Conservation (phyloP, 1,284 basidiomycete genomes). For the Rhodotorula mucilaginosa region DNA sequence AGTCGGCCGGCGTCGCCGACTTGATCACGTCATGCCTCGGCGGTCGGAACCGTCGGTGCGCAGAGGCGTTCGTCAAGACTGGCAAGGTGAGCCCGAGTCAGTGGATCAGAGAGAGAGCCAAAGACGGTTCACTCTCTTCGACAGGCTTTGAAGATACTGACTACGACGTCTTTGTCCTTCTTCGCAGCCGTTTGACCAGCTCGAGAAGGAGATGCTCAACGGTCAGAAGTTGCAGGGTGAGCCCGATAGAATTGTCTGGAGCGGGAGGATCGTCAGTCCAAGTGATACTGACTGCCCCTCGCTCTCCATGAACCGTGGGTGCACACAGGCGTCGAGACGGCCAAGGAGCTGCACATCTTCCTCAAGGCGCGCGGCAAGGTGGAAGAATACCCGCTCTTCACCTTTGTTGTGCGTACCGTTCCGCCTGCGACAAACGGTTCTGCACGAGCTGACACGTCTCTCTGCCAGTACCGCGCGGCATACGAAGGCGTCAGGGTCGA, state of each 20-base stretch:
- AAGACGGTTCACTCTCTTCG: too few relatives aligned
- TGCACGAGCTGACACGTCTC: not conserved
- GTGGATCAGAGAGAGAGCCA: too few relatives aligned
- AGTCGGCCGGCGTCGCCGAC: conserved; percentile 58
- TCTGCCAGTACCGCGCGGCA: conserved; percentile 33
- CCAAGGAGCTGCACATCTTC: conserved; percentile 47
- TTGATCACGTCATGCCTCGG: conserved; percentile 60
- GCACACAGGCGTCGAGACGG: conserved; percentile 19
- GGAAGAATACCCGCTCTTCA: conserved; percentile 58
- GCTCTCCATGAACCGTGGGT: not conserved
- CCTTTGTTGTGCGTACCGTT: conserved; percentile 33
- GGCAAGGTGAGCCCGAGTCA: conserved; percentile 50
- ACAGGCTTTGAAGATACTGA: too few relatives aligned
- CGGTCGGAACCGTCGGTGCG: conserved; percentile 57
- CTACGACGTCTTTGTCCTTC: not conserved
- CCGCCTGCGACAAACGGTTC: too few relatives aligned
- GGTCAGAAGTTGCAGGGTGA: conserved; percentile 58
- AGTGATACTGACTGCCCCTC: not conserved
- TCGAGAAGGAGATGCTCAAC: conserved; percentile 58
- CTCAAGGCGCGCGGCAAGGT: conserved; percentile 53
- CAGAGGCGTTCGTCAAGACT: conserved; percentile 56
- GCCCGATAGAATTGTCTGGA: not conserved
- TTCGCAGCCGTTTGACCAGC: conserved; percentile 53
- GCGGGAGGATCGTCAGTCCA: not conserved
- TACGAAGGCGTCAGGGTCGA: conserved; percentile 35